Evolutionary conservation across 352 stramenopile genomes (phyloP), one percentile per base, ranked within the genome.

Genomic region (Nothophytophthora sp.): DNA sequence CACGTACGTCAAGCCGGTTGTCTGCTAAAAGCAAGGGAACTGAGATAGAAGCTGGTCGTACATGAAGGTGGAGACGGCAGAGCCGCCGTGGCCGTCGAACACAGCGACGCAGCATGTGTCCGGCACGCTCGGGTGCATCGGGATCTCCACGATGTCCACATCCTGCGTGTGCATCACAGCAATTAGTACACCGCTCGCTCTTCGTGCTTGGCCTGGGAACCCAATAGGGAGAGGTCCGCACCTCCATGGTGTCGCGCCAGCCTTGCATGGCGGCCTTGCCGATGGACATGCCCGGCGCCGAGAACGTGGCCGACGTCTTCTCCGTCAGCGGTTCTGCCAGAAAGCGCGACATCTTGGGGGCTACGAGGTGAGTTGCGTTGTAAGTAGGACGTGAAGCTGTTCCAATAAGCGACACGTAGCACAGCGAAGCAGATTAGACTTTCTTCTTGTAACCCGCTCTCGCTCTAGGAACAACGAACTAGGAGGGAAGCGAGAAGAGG

Each of bases 221-320:
- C n/a, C n/a, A n/a, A n/a, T 9, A 27, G 43, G 47, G 24, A n/a
- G n/a, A n/a, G n/a, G n/a, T n/a, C n/a, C n/a, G n/a, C 22, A 90
- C 85, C 76, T 95, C 85, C 85, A 95, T 95, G 1, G 73, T 73
- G 40, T 92, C 81, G 22, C 85, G 79, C 85, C 85, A 95, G 18
- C 85, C 85, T 47, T 95, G 85, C 85, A 95, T 95, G 37, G 69
- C 63, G 19, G 76, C 63, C 49, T 76, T 86, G 55, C 70, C 82
- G 45, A 95, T 84, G n/a, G 41, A 51, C 47, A 95, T 57, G 23
- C 67, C 74, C 4, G 67, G 58, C 23, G 63, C 73, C 1, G 46
- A 63, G 54, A 73, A 73, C 34, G 49, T 57, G 38, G 63, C 59
- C 32, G 81, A 88, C 20, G 78, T 63, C 58, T 95, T 95, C 29